Evolutionary conservation across 495 filamentous ascomycete genomes (phyloP).

Genomic region (Ascodesmis nigricans): DNA sequence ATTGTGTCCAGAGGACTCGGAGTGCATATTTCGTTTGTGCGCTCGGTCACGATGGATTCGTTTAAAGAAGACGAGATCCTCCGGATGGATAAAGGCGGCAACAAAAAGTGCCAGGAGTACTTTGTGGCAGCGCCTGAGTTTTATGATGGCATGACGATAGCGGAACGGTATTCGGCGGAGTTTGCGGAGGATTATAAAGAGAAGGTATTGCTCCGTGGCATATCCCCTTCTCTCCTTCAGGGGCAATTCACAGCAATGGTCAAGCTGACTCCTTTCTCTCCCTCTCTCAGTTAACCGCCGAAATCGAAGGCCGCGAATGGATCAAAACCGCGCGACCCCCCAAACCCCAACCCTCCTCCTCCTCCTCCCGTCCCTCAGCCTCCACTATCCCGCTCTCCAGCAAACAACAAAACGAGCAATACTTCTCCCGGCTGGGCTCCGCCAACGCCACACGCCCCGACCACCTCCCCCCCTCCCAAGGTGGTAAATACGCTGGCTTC

Average conservation of each 20-base stretch:
- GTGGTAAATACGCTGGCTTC: slow-evolving; percentile 81
- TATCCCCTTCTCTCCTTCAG: no score
- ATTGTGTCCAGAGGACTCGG: slow-evolving; percentile 38
- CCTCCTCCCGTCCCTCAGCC: not conserved
- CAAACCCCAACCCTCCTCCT: slow-evolving; percentile 13
- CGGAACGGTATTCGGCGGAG: slow-evolving; percentile 65
- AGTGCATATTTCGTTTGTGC: slow-evolving; percentile 95
- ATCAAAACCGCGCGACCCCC: slow-evolving; percentile 36
- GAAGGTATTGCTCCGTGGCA: slow-evolving; percentile 23
- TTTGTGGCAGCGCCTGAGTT: slow-evolving; percentile 12
- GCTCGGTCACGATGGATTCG: slow-evolving; percentile 89
- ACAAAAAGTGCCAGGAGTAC: slow-evolving; percentile 14
- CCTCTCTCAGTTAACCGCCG: slow-evolving; percentile 34
- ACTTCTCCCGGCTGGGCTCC: slow-evolving; percentile 61
- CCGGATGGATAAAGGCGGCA: slow-evolving; percentile 21
- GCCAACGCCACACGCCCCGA: slow-evolving; percentile 59
- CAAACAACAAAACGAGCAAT: slow-evolving; percentile 60
- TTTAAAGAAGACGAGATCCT: slow-evolving; percentile 48
- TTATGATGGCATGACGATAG: slow-evolving; percentile 31
- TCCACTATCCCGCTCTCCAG: slow-evolving; percentile 6
- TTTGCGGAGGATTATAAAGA: slow-evolving; percentile 95
- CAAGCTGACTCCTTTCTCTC: not conserved
- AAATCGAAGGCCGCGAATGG: slow-evolving; percentile 68
- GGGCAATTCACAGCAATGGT: no score
- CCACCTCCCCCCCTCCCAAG: slow-evolving; percentile 59